These are phyloP conservation scores for Pachysandra terminalis DNA, from an alignment of 164 flowering plant species.

Conservation along the genomic window DNA sequence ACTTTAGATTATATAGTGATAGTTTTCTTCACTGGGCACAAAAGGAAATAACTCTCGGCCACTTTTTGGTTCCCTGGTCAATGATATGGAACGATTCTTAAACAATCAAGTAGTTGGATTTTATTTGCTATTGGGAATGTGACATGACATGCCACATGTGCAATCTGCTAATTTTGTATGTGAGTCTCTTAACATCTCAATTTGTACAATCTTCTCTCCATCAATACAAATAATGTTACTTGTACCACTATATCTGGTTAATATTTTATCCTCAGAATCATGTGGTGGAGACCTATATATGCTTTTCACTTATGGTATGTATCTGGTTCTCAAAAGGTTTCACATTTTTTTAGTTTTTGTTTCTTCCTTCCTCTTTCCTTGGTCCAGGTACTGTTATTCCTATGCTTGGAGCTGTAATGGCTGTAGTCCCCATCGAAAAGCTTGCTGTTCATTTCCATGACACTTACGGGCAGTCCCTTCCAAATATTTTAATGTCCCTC, in stretches of 20 bases:
- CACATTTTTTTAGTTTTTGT: background rate
- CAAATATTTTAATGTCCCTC: constrained; percentile 85
- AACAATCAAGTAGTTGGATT: too few species aligned
- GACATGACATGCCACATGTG: too few species aligned
- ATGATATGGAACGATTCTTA: too few species aligned
- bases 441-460: constrained; percentile 99
- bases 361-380: constrained; percentile 7
- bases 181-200: too few species aligned
- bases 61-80: too few species aligned
- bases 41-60: too few species aligned
- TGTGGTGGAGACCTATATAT: background rate
- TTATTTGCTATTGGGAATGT: background rate
- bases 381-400: constrained; percentile 76
- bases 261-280: too few species aligned
- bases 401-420: constrained; percentile 95
- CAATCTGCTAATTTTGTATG: background rate
- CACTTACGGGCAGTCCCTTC: constrained; percentile 95
- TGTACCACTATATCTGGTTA: too few species aligned
- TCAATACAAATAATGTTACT: too few species aligned
- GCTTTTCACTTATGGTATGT: background rate
- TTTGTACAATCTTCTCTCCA: too few species aligned
- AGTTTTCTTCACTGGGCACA: too few species aligned
- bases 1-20: too few species aligned
- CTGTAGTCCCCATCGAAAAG: constrained; percentile 80
- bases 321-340: background rate